Evolutionary conservation across 495 filamentous ascomycete genomes (phyloP), one percentile per base, ranked within the genome.

Genomic region (Talaromyces ruber): DNA sequence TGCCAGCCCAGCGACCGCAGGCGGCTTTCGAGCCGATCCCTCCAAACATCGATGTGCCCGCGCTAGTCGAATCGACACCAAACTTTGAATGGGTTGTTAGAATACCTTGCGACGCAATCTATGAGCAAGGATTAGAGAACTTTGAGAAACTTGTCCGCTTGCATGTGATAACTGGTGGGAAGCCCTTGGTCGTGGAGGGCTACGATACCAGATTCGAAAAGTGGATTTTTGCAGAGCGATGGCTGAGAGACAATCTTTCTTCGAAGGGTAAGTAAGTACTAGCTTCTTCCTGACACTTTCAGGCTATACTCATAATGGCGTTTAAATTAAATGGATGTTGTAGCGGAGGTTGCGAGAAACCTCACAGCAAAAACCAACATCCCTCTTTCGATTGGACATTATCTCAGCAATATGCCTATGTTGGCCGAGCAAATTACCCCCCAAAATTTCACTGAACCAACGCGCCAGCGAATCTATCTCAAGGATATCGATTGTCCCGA

Each of bases 401-500:
- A 98, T 73, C 76, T 98, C 12, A 85, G 86, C 58, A 93, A 88
- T 57, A 84, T 97, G 85, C 79, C 83, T 22, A 83, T 83, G 62
- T 80, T 98, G 45, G 82, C 92, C 1, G 84, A 90, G 37, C 88
- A 90, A 66, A 92, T 87, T 72, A 89, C 77, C 6, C 67, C 79
- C 0, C 73, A 77, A 12, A 91, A 86, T 64, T 94, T 86, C 67
- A 81, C 80, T 59, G 85, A 92, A 22, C 79, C 85, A 50, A 78
- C 81, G 45, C 82, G 86, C 14, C 94, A 98, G 67, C 85, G 94
- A 12, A 82, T 97, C 3, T 98, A 98, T 71, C 73, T 96, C 61
- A 98, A 98, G 66, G 93, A 98, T 69, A 95, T 98, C 63, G 93
- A 98, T 68, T 96, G 91, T 69, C 93, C 93, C 0, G 73, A 78